Base-by-base conservation (phyloP, 163 green algal genomes). In the Prototheca wickerhamii region DNA sequence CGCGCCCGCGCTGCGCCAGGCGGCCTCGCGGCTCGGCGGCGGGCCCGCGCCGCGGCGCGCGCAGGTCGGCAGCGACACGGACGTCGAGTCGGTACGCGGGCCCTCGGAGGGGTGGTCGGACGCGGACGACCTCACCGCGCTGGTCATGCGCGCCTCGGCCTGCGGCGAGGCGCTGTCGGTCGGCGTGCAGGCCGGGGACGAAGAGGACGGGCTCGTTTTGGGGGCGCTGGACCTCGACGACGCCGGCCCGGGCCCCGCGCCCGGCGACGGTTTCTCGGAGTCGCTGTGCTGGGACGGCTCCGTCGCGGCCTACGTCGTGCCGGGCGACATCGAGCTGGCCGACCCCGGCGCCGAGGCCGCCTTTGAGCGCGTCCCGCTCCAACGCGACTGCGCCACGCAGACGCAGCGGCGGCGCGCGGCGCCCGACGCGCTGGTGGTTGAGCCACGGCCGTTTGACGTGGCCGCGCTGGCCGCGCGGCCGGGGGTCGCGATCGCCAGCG, bases 311-410 rank as follows among this genome's bases (percentile, higher is more conserved):
- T 28, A 56, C n/a, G 50, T 57, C 23, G 0, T 30, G 6, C 32
- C 55, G 29, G 29, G 29, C 50, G 35, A 58, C 1, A 21, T 32
- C 15, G 37, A 60, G 28, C 60, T 65, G 42, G 46, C 64, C 21
- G 57, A 60, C 4, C 3, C 5, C 3, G 58, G 34, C 4, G 65
- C 30, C 23, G 34, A 29, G 4, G 50, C 50, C 2, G 58, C 65
- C 29, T 72, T 67, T 25, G 65, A 72, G 51, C 35, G 40, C 7
- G 65, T 72, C n/a, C 58, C 65, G 15, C 65, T 33, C 15, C 65
- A 67, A 58, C 65, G 65, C 65, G 60, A 61, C 65, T 61, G 65
- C 49, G 43, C 35, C 50, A 72, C 65, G 6, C 65, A 72, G 58
- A 72, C 65, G 30, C 58, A 56, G 49, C 46, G 51, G 28, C 46